These are phyloP conservation scores for Phylloporus scabripes DNA, from an alignment of 768 basidiomycete genomes.

Conservation along the genomic window DNA sequence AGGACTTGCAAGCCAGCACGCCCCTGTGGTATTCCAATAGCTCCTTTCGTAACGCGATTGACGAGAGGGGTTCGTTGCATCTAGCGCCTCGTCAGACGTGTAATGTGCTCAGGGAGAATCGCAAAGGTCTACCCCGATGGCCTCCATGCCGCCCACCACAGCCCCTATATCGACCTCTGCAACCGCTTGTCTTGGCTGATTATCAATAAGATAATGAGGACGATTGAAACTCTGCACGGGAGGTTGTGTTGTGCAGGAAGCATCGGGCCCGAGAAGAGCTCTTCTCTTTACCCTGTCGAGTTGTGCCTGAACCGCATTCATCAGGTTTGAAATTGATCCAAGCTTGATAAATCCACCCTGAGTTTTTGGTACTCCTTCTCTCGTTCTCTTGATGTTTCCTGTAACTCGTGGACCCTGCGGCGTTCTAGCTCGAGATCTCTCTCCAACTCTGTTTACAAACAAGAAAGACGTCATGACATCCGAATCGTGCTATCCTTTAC, in stretches of 20 bases:
- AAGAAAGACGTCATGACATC: slow-evolving; percentile 1
- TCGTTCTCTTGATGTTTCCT: slow-evolving; percentile 67
- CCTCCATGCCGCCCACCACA: slow-evolving; percentile 63
- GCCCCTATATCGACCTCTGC: slow-evolving; percentile 43
- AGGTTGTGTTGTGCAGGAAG: slow-evolving; percentile 14
- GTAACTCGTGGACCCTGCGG: slow-evolving; percentile 65
- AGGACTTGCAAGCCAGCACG: slow-evolving; percentile 27
- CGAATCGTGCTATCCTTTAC: slow-evolving; percentile 30
- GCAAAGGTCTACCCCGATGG: slow-evolving; percentile 43
- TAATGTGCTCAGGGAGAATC: not conserved
- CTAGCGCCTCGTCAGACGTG: slow-evolving; percentile 32
- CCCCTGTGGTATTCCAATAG: slow-evolving; percentile 30
- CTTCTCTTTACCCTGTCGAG: slow-evolving; percentile 82
- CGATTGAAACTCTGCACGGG: slow-evolving; percentile 13
- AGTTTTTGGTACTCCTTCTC: slow-evolving; percentile 88
- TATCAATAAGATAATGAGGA: slow-evolving; percentile 16
- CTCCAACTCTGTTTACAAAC: slow-evolving; percentile 53
- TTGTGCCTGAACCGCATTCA: slow-evolving; percentile 44
- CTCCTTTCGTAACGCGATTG: slow-evolving; percentile 38
- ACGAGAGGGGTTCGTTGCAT: slow-evolving; percentile 66
- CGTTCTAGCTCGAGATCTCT: slow-evolving; percentile 78
- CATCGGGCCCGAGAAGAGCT: slow-evolving; percentile 53
- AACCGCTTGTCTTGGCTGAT: slow-evolving; percentile 13
- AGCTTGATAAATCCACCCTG: slow-evolving; percentile 42
- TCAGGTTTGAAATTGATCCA: not conserved